phyloP scores from a whole-genome alignment of 2,329 filamentous ascomycete genomes.

The Claviceps purpurea region DNA sequence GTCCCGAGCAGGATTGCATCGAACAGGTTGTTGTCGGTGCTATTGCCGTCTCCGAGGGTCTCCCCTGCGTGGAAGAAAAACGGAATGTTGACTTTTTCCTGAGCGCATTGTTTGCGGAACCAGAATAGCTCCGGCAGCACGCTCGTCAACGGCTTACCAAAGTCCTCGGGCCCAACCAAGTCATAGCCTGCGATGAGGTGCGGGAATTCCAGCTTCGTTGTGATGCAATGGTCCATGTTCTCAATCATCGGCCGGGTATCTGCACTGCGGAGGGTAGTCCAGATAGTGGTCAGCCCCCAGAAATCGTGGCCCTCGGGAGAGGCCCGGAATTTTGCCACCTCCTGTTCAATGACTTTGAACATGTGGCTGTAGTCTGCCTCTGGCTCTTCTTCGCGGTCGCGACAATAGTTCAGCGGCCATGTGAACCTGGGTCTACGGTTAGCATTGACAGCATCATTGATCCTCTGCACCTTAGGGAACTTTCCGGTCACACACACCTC shows the following conservation, averaged over 20 bases:
- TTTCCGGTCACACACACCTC: slow-evolving; percentile 24
- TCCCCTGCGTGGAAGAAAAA: slow-evolving; percentile 97
- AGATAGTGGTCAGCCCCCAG: slow-evolving; percentile 76
- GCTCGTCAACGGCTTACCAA: slow-evolving; percentile 61
- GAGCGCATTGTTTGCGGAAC: slow-evolving; percentile 76
- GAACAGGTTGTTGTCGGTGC: slow-evolving; percentile 70
- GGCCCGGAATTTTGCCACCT: slow-evolving; percentile 60
- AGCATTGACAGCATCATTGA: background rate
- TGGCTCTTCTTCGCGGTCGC: slow-evolving; percentile 47
- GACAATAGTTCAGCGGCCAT: slow-evolving; percentile 59
- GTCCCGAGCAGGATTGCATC: slow-evolving; percentile 81
- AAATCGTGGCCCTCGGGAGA: slow-evolving; percentile 60
- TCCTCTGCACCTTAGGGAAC: too few species aligned
- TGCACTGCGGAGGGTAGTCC: slow-evolving; percentile 58
- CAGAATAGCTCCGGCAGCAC: slow-evolving; percentile 78
- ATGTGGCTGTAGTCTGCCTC: slow-evolving; percentile 57
- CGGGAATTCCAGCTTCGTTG: slow-evolving; percentile 65
- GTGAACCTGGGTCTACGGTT: slow-evolving; percentile 36
- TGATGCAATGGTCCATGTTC: slow-evolving; percentile 79
- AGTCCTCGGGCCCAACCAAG: slow-evolving; percentile 76
- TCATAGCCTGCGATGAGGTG: slow-evolving; percentile 78
- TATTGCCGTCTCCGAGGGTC: slow-evolving; percentile 60
- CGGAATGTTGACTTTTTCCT: slow-evolving; percentile 68
- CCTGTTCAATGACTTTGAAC: slow-evolving; percentile 62
- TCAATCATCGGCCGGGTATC: slow-evolving; percentile 55